These are phyloP conservation scores for Lenwebbia sp. DNA, from an alignment of 345 rosid genomes.

Conservation along the genomic window DNA sequence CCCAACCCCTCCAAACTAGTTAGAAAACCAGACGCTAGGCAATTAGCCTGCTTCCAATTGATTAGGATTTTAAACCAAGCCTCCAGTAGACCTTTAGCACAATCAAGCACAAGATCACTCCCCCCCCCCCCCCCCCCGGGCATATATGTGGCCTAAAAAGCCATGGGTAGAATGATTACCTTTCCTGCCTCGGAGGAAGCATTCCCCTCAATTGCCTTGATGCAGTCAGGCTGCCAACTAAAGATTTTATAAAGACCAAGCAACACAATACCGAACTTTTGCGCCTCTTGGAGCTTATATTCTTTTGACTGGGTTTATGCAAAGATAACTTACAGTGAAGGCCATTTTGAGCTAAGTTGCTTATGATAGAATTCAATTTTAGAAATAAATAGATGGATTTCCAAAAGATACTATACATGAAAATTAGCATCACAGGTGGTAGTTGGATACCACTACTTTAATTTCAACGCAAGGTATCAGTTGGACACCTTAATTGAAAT, in stretches of 20 bases:
- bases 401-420: not conserved
- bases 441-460: not conserved
- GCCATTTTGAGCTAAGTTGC: not conserved
- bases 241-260: not conserved
- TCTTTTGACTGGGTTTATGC: not conserved
- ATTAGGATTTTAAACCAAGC: not conserved
- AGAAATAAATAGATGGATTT: not conserved
- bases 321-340: not conserved
- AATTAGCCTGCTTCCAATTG: not conserved
- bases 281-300: not conserved
- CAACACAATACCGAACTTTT: not conserved
- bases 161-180: not conserved
- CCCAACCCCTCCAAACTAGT: not conserved
- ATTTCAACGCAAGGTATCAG: not conserved
- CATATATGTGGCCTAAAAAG: not conserved
- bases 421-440: not conserved
- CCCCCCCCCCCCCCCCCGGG: too few relatives aligned
- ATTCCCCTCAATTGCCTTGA: not conserved
- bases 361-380: not conserved
- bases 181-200: not conserved
- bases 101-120: not conserved
- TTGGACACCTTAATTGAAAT: too few relatives aligned
- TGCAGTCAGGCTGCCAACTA: not conserved
- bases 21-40: not conserved
- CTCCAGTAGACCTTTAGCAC: not conserved